These are phyloP conservation scores for Marasmius sp. DNA, from an alignment of 1,284 basidiomycete genomes.

Conservation along the genomic window DNA sequence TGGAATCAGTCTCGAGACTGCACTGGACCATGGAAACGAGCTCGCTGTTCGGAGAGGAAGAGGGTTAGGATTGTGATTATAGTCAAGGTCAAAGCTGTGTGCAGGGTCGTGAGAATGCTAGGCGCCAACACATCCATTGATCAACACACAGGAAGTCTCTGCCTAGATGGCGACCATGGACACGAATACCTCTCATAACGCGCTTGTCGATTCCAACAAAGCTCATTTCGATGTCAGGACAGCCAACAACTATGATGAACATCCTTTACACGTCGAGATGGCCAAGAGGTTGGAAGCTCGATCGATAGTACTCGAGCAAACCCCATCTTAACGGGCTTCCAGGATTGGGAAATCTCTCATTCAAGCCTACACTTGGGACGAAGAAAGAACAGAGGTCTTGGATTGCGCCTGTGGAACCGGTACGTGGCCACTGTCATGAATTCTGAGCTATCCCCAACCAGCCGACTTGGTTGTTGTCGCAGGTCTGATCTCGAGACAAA, in stretches of 20 bases:
- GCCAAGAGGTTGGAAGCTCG: slow-evolving; percentile 9
- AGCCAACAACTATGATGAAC: slow-evolving; percentile 12
- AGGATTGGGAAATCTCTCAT: slow-evolving; percentile 43
- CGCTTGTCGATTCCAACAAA: not conserved
- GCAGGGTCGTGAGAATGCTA: too few species aligned
- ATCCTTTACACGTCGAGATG: slow-evolving; percentile 11
- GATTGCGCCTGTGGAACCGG: slow-evolving; percentile 76
- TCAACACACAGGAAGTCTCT: too few species aligned
- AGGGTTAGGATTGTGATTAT: too few species aligned
- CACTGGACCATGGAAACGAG: too few species aligned
- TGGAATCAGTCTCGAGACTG: too few species aligned
- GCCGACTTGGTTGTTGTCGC: not conserved
- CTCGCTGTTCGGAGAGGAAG: too few species aligned
- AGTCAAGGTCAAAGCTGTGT: too few species aligned
- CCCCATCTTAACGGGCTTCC: not conserved
- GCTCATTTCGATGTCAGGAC: slow-evolving; percentile 5
- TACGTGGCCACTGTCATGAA: slow-evolving; percentile 23
- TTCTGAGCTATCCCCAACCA: not conserved
- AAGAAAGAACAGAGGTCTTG: slow-evolving; percentile 55
- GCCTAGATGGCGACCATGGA: too few species aligned
- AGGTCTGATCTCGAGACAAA: slow-evolving; percentile 59
- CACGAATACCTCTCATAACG: too few species aligned
- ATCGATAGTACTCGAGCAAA: not conserved
- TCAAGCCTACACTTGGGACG: slow-evolving; percentile 49
- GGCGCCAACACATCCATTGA: too few species aligned